Conservation (phyloP, 2,329 filamentous ascomycete genomes). For the Colletotrichum spaethianum region DNA sequence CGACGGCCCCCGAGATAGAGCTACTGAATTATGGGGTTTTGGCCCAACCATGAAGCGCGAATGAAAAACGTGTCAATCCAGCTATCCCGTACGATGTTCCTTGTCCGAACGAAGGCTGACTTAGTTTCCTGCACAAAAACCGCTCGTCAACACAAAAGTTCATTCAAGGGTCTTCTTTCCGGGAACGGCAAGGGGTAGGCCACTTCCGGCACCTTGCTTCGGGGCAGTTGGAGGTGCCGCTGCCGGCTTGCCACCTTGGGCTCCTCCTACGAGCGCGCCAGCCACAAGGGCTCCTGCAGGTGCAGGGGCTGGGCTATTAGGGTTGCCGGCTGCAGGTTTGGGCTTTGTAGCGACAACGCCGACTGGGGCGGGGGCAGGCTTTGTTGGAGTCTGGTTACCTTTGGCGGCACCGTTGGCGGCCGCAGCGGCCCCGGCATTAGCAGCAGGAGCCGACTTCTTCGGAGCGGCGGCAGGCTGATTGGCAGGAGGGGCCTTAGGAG, state of each 20-base stretch:
- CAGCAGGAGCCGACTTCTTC: constrained; percentile 14
- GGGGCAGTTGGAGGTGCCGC: not conserved
- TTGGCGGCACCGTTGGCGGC: constrained; percentile 11
- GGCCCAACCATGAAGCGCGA: constrained; percentile 1
- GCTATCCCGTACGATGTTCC: not conserved
- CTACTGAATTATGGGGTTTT: constrained; percentile 13
- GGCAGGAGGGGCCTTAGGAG: not conserved
- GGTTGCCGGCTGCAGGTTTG: not conserved
- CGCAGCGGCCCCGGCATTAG: constrained; percentile 12
- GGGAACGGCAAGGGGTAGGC: constrained; percentile 28
- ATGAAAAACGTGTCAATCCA: constrained; percentile 13
- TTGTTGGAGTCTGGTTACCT: constrained; percentile 24
- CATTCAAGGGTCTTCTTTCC: constrained; percentile 13
- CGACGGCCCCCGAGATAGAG: not conserved
- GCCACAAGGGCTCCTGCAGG: constrained; percentile 25
- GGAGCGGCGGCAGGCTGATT: not conserved
- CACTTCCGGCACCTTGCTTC: not conserved
- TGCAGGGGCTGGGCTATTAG: constrained; percentile 14
- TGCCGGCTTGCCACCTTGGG: not conserved
- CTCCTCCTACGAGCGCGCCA: constrained; percentile 19
- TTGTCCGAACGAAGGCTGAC: constrained; percentile 5
- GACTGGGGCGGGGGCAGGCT: constrained; percentile 18
- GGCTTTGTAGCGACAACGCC: constrained; percentile 2
- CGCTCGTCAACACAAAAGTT: constrained; percentile 32
- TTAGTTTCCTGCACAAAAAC: constrained; percentile 29